Evolutionary conservation across 345 rosid genomes (phyloP).

Genomic region (Garcia nutans): DNA sequence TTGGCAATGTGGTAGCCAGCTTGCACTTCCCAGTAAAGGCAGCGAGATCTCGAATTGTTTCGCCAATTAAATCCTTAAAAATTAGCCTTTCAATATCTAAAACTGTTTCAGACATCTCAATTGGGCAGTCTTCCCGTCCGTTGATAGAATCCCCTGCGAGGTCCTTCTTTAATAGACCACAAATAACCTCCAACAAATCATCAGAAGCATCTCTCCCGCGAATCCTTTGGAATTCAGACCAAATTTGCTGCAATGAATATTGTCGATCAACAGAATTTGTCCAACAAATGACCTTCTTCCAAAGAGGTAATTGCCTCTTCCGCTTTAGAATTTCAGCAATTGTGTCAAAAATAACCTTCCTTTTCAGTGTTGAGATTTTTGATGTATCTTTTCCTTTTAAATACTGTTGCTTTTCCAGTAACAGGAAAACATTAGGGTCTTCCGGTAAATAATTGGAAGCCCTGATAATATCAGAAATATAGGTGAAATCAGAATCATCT

Average conservation of each 20-base stretch:
- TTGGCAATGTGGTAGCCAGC: constrained; percentile 21
- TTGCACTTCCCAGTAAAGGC: constrained; percentile 28
- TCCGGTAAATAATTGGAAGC: constrained; percentile 57
- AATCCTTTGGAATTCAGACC: constrained; percentile 63
- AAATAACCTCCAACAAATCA: constrained; percentile 60
- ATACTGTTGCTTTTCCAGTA: constrained; percentile 75
- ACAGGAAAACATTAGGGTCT: constrained; percentile 52
- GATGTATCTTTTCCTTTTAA: constrained; percentile 57
- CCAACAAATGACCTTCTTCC: constrained; percentile 38
- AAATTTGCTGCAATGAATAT: constrained; percentile 46
- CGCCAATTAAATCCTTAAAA: constrained; percentile 82
- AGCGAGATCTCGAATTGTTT: constrained; percentile 69
- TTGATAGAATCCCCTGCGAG: constrained; percentile 53
- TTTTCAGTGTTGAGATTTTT: constrained; percentile 46
- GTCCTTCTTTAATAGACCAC: constrained; percentile 74
- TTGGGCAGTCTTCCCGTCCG: constrained; percentile 61
- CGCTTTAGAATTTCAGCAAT: constrained; percentile 55
- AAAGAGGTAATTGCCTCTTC: constrained; percentile 51
- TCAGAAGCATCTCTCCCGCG: constrained; percentile 48
- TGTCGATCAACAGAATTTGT: constrained; percentile 11
- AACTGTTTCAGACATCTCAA: constrained; percentile 72
- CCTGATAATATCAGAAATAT: constrained; percentile 68
- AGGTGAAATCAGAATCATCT: constrained; percentile 54
- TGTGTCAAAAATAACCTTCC: constrained; percentile 71
- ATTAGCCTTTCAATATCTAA: constrained; percentile 74